Conservation (phyloP, 164 flowering plant species). For the Vitis riparia region DNA sequence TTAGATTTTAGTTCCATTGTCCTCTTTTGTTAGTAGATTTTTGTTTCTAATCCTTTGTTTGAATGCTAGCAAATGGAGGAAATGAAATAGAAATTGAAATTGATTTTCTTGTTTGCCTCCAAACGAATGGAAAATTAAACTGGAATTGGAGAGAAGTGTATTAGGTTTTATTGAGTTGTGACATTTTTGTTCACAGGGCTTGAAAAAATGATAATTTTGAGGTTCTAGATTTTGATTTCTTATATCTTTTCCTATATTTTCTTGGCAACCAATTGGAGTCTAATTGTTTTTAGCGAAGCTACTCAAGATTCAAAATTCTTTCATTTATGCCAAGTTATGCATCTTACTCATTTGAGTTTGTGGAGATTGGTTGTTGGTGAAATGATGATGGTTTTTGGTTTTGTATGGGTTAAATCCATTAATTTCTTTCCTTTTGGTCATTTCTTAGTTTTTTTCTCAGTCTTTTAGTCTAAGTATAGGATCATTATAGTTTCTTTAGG, state of each 20-base stretch:
- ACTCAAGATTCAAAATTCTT: not conserved
- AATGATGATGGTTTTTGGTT: not conserved
- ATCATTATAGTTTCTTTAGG: not conserved
- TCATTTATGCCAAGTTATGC: not conserved
- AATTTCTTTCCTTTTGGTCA: not conserved
- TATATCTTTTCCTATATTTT: not conserved
- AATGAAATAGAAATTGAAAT: not conserved
- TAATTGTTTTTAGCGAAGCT: not conserved
- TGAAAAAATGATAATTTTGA: not conserved
- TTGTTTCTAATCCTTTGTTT: not conserved
- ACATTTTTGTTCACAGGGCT: not conserved
- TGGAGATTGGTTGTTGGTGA: not conserved
- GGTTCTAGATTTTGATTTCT: not conserved
- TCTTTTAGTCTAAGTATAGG: not conserved
- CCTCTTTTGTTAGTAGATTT: not conserved
- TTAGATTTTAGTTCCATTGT: slow-evolving; percentile 4
- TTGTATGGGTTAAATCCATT: not conserved
- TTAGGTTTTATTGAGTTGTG: not conserved
- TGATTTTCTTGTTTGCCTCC: too few relatives aligned
- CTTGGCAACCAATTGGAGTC: not conserved
- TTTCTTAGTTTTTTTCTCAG: not conserved
- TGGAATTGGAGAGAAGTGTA: not conserved
- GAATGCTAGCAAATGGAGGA: not conserved
- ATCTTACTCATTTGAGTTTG: slow-evolving; percentile 1
- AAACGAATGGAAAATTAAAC: not conserved